Base-by-base conservation (phyloP, 2,329 filamentous ascomycete genomes). In the Botrytis elliptica region DNA sequence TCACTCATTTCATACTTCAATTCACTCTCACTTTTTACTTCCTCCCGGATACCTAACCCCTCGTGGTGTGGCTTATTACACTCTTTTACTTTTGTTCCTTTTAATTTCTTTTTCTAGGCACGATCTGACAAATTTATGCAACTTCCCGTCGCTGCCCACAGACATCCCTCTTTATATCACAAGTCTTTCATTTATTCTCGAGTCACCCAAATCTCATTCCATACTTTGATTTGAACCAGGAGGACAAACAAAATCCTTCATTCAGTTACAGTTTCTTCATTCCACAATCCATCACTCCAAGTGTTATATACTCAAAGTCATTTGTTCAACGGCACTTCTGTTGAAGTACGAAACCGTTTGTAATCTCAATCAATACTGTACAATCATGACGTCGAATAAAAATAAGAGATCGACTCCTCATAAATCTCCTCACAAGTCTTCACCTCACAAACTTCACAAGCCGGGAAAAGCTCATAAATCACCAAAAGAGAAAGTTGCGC, bases 111-210 rank as follows among this genome's bases (percentile, higher is more conserved):
- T 66, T 52, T 40, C 44, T 18, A n/a, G 0, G 14, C 22, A 67
- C 29, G 14, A 67, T 67, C 65, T 55, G 44, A 67, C 25, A 55
- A 40, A 52, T 55, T 20, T 38, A 67, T 55, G 65, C 65, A 55
- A 5, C 9, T 67, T n/a, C 46, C 46, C 25, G 14, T 52, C 65
- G 12, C 33, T 29, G 22, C n/a, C n/a, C 40, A 22, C 18, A 52
- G 14, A 29, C 46, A 40, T 20, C 46, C 2, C n/a, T 67, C 44
- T 67, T 29, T 18, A 22, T 20, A 33, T 25, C 25, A 67, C 14
- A 40, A 40, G 16, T 22, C 7, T 36, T 22, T 67, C 33, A 40
- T 40, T 29, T 7, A 40, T 25, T 16, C 5, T 40, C 46, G 65
- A 67, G 65, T 55, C 33, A 7, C 22, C 22, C 8, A 40, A 22